Evolutionary conservation across 192 early-diverging fungal species (phyloP).

Genomic region (Glomus cerebriforme): DNA sequence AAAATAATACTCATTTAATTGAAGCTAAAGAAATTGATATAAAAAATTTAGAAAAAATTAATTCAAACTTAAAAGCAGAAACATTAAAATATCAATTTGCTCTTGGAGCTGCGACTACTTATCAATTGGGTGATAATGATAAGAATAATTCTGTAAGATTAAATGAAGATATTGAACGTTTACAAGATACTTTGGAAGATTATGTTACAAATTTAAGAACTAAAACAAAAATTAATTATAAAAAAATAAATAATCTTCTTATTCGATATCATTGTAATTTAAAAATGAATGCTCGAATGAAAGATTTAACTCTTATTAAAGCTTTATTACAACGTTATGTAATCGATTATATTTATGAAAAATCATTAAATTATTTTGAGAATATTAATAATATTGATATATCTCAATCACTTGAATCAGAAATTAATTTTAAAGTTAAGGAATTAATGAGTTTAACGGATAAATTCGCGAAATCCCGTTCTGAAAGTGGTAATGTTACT

Average conservation of each 20-base stretch:
- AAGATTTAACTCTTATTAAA: neutral
- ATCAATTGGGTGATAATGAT: neutral
- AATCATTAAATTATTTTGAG: neutral
- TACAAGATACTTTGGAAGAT: neutral
- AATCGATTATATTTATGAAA: neutral
- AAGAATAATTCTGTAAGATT: neutral
- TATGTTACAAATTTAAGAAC: neutral
- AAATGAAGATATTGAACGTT: neutral
- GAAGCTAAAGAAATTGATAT: neutral
- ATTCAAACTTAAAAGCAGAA: neutral
- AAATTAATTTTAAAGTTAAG: neutral
- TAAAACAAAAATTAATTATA: neutral
- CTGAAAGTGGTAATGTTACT: neutral
- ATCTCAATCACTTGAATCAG: neutral
- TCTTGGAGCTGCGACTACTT: neutral
- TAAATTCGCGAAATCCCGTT: neutral
- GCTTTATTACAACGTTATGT: neutral
- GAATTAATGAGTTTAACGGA: neutral
- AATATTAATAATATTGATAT: too few species aligned
- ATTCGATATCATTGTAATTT: neutral
- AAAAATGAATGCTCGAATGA: neutral
- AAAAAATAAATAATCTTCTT: neutral
- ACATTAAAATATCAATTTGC: constrained; percentile 15
- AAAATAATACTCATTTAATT: neutral
- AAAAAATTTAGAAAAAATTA: neutral